A percentile compares a stretch with the other conserved stretches of the same genome.
Evolutionary conservation across 768 basidiomycete species (phyloP).

Genomic region (Mycena vulgaris): DNA sequence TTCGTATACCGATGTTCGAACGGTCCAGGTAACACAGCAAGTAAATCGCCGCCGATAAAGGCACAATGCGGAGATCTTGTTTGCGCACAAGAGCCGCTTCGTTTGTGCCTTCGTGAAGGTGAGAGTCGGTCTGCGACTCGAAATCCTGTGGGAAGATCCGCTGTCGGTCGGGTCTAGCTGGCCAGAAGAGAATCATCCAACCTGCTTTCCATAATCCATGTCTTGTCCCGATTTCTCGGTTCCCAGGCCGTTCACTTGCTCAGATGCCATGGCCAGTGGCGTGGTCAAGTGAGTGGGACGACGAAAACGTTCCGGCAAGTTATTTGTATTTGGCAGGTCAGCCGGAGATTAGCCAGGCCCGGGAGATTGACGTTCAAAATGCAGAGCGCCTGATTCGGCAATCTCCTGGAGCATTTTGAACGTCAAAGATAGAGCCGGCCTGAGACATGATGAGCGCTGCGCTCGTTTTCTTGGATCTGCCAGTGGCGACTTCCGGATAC

Average conservation of each 20-base stretch:
- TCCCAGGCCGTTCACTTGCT: background rate
- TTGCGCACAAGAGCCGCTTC: constrained; percentile 21
- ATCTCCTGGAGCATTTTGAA: too few relatives aligned
- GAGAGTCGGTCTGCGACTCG: constrained; percentile 8
- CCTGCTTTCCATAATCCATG: background rate
- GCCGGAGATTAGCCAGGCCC: too few relatives aligned
- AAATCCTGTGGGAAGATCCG: constrained; percentile 13
- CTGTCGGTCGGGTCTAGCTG: background rate
- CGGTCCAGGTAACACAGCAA: constrained; percentile 20
- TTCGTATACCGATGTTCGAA: constrained; percentile 23
- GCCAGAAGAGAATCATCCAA: background rate
- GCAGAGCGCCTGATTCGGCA: too few relatives aligned
- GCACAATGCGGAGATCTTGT: constrained; percentile 25
- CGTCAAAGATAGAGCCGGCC: too few relatives aligned
- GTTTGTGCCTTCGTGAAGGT: constrained; percentile 4
- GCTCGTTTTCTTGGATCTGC: too few relatives aligned
- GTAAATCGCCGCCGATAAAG: constrained; percentile 25
- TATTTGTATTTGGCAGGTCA: too few relatives aligned
- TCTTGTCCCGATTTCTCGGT: background rate
- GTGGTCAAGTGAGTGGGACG: too few relatives aligned
- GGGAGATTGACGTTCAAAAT: too few relatives aligned
- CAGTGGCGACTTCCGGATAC: too few relatives aligned
- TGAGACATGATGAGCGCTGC: too few relatives aligned
- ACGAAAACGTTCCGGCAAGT: too few relatives aligned
- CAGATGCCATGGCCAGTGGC: background rate